Evolutionary conservation across 2,329 filamentous ascomycete species (phyloP).

Genomic region (Ramularia endophylla): DNA sequence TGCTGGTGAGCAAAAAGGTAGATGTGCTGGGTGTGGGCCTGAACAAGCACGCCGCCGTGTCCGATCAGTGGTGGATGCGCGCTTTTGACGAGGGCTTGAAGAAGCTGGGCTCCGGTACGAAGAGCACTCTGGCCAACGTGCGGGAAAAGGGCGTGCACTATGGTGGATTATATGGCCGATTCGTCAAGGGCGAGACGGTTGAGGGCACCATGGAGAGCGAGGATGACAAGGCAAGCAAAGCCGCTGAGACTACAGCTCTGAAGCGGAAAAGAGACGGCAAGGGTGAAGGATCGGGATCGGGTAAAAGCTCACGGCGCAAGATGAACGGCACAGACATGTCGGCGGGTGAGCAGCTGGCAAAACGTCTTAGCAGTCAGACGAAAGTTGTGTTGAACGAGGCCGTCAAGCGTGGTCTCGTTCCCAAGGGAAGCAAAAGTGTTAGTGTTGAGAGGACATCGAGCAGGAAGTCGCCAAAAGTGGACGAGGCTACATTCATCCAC

Average conservation of each 20-base stretch:
- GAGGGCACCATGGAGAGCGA: conserved; percentile 56
- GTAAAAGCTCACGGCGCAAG: neutral
- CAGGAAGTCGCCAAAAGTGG: neutral
- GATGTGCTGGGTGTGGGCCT: conserved; percentile 77
- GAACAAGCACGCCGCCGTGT: conserved; percentile 56
- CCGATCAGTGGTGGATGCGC: conserved; percentile 94
- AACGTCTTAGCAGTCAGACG: neutral
- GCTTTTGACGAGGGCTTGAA: conserved; percentile 90
- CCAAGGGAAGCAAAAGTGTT: neutral
- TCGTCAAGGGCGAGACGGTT: conserved; percentile 75
- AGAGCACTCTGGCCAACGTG: conserved; percentile 46
- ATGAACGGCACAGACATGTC: conserved; percentile 1
- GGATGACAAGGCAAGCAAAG: conserved; percentile 10
- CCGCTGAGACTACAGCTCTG: conserved; percentile 2
- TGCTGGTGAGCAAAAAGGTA: conserved; percentile 76
- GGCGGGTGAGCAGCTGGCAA: conserved; percentile 2
- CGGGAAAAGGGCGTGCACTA: conserved; percentile 42
- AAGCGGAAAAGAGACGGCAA: conserved; percentile 5
- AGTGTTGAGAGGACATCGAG: neutral
- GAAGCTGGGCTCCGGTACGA: conserved; percentile 60
- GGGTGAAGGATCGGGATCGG: neutral
- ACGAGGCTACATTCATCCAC: conserved; percentile 1
- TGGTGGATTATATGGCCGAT: conserved; percentile 70
- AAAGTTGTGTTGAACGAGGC: conserved; percentile 3
- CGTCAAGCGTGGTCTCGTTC: neutral